Evolutionary conservation across 2,329 filamentous ascomycete species (phyloP), one percentile per base, ranked within the genome.

Genomic region (Clonostachys sp.): DNA sequence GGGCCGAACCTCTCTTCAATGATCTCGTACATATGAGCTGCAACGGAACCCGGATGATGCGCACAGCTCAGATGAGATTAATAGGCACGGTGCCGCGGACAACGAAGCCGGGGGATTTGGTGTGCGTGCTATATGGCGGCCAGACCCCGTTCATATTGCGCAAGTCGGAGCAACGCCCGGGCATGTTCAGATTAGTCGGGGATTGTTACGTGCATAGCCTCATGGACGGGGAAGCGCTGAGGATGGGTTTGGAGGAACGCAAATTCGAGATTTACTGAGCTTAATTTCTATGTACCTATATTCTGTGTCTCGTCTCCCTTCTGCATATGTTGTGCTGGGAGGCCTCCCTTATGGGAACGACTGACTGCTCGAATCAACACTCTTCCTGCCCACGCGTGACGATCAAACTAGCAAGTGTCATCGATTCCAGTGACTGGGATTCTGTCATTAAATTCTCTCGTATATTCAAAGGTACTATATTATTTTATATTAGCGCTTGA

Each of bases 191-290:
- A 16, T 36, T 49, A 10, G 40, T 49, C 5, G 48, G 48, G 9
- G 48, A 49, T 36, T 67, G 64, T 34, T 68, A 67, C 47, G 59
- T 65, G 4, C 63, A 66, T 47, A 64, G 66, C 5, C 46, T 68
- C 45, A 68, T 68, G 66, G 50, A 62, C 34, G 63, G 64, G 3
- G 64, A 68, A 49, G 59, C 54, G 4, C 50, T 65, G 48, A 46
- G 51, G 13, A 49, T 52, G 13, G 50, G 57, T 6, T n/a, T 51
- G 2, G 41, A 52, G 5, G 56, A 64, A 18, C 59, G 66, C 41
- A 55, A 56, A 42, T 66, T 66, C 55, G 44, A 45, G 35, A 39
- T 39, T 39, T 39, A n/a, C 36, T 39, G 24, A 30, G 24, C 24
- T 30, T 10, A 30, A 30, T 30, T 30, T 30, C 24, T 30, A 30